These are phyloP conservation scores for Pseudofabraea citricarpa DNA, from an alignment of 2,329 filamentous ascomycete genomes.

Conservation along the genomic window DNA sequence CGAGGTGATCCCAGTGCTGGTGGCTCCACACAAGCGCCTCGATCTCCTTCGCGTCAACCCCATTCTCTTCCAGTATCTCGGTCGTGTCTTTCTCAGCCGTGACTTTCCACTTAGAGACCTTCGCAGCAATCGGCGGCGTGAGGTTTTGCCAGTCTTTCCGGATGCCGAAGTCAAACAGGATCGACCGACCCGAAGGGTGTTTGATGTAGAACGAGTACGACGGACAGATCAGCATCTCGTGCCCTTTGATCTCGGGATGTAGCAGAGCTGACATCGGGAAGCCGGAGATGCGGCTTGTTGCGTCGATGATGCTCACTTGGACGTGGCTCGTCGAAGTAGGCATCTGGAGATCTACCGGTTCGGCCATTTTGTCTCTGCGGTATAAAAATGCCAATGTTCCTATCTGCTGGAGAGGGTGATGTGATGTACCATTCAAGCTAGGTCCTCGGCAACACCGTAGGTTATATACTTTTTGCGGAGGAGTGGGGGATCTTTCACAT, in stretches of 20 bases:
- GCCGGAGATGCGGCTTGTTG: not conserved
- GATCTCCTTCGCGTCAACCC: not conserved
- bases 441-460: no score
- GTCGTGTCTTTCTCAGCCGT: not conserved
- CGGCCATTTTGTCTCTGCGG: no score
- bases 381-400: no score
- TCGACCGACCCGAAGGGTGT: slow-evolving; percentile 9
- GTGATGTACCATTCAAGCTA: no score
- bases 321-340: not conserved
- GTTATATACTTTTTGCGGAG: no score
- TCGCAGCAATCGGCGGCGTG: no score
- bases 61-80: not conserved
- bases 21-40: slow-evolving; percentile 11
- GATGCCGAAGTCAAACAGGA: slow-evolving; percentile 27
- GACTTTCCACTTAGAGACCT: no score
- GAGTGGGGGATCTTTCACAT: no score
- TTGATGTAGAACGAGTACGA: slow-evolving; percentile 11
- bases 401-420: no score
- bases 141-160: slow-evolving; percentile 28
- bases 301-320: not conserved
- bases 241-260: slow-evolving; percentile 4
- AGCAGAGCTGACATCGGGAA: slow-evolving; percentile 1
- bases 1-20: slow-evolving; percentile 32
- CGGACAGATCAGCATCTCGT: slow-evolving; percentile 2
- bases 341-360: not conserved